phyloP scores from a whole-genome alignment of 2,329 filamentous ascomycete species.

The Pseudogymnoascus sp. region DNA sequence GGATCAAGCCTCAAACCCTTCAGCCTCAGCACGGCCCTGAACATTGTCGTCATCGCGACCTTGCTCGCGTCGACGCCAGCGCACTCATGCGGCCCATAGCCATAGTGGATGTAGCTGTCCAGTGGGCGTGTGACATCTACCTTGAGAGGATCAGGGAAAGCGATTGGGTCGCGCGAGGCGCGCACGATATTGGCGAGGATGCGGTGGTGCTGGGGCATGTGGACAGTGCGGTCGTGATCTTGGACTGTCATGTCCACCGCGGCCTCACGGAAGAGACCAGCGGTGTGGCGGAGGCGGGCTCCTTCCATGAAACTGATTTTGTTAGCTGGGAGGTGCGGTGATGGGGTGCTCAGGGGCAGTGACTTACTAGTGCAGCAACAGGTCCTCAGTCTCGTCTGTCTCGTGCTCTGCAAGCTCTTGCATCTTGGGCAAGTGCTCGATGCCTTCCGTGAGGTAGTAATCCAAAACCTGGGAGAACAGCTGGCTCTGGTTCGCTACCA shows the following conservation, averaged over 20 bases:
- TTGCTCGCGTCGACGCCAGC: slow-evolving; percentile 53
- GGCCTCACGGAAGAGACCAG: slow-evolving; percentile 47
- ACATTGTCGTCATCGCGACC: slow-evolving; percentile 46
- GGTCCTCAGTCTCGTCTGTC: slow-evolving; percentile 48
- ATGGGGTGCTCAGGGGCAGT: neutral
- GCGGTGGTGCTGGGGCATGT: slow-evolving; percentile 29
- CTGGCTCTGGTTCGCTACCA: slow-evolving; percentile 63
- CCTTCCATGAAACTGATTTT: slow-evolving; percentile 53
- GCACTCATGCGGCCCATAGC: slow-evolving; percentile 52
- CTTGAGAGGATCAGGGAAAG: slow-evolving; percentile 52
- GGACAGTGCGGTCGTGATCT: slow-evolving; percentile 39
- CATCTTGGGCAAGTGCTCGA: slow-evolving; percentile 49
- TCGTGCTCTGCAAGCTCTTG: slow-evolving; percentile 48
- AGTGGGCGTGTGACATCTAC: slow-evolving; percentile 56
- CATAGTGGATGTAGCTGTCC: slow-evolving; percentile 56
- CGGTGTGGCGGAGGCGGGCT: slow-evolving; percentile 55
- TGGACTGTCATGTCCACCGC: slow-evolving; percentile 37
- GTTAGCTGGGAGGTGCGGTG: slow-evolving; percentile 9
- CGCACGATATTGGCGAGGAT: slow-evolving; percentile 54
- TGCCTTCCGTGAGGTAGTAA: slow-evolving; percentile 56
- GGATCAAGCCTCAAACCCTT: slow-evolving; percentile 16
- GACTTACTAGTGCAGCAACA: slow-evolving; percentile 48
- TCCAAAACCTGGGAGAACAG: slow-evolving; percentile 66
- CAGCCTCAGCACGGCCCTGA: slow-evolving; percentile 21
- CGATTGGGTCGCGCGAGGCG: slow-evolving; percentile 45